Base-by-base conservation (phyloP, 2,329 filamentous ascomycete species). In the Trichoderma cornu-damae region DNA sequence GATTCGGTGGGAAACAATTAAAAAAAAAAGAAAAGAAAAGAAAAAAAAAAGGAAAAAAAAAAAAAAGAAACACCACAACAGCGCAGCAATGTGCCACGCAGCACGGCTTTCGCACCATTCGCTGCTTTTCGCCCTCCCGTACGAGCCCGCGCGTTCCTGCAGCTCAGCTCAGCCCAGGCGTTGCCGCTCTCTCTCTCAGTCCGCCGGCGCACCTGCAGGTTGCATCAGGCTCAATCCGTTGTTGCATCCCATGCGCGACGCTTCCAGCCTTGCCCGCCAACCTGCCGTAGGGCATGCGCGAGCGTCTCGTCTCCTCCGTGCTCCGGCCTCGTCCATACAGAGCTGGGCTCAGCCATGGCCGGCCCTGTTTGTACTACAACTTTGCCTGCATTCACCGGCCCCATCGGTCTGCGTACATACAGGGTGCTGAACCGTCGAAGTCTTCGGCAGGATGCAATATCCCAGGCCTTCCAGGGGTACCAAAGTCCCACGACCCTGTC, bases 381-480 rank as follows among this genome's bases (percentile, higher is more conserved):
- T 46, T 22, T 22, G 34, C 30, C 26, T 48, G 35, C 40, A 35
- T 46, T 55, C 42, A 47, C 40, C 52, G 52, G 42, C 32, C 42
- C 54, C 43, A 49, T 57, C 46, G 35, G 54, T 49, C 40, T 54
- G 51, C 51, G 20, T 26, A 38, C 51, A 22, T 26, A 38, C 54
- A 48, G 20, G 28, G 30, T 57, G 44, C 44, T 42, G 20, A 18
- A n/a, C 28, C n/a, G 51, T 57, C 54, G 46, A 37, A 30, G 54
- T 24, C 38, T 16, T 57, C 46, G 46, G 28, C 48, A 50, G 37
- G 46, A 57, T 43, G 54, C 54, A 57, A 34, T 20, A 57, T 57
- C 54, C 54, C 20, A 28, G 54, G 14, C 22, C 18, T 16, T 12
- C 12, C 44, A 49, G 52, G 52, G 52, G 42, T 28, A 32, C 16